Conservation (phyloP, 768 basidiomycete species). For the Pisolithus tinctorius region DNA sequence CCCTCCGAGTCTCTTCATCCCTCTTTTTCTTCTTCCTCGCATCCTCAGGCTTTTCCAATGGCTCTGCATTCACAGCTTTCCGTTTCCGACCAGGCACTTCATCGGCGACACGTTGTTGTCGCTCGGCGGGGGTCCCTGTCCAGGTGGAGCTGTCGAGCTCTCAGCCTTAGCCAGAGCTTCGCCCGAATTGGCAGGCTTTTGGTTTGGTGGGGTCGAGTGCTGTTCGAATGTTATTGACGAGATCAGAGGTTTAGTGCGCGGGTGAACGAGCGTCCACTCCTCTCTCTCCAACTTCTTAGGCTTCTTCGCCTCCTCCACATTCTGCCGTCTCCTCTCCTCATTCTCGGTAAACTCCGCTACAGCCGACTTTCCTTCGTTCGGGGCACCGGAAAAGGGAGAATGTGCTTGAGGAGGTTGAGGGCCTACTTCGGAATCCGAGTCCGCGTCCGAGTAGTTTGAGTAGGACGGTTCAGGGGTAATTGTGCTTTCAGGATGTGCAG, state of each 20-base stretch:
- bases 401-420: slow-evolving; percentile 61
- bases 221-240: slow-evolving; percentile 20
- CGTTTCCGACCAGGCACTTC: slow-evolving; percentile 91
- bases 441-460: slow-evolving; percentile 37
- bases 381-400: slow-evolving; percentile 14
- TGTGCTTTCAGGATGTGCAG: no score
- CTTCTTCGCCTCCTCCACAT: slow-evolving; percentile 71
- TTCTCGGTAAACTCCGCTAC: slow-evolving; percentile 79
- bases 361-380: slow-evolving; percentile 45
- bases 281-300: slow-evolving; percentile 79
- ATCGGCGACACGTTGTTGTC: slow-evolving; percentile 83
- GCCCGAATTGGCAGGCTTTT: slow-evolving; percentile 75
- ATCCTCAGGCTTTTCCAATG: slow-evolving; percentile 29
- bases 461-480: background rate
- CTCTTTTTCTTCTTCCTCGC: slow-evolving; percentile 50
- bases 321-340: slow-evolving; percentile 70
- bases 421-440: slow-evolving; percentile 76
- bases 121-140: slow-evolving; percentile 96
- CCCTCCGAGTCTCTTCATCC: slow-evolving; percentile 63
- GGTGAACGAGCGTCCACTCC: slow-evolving; percentile 93
- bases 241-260: background rate
- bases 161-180: slow-evolving; percentile 36
- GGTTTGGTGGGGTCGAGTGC: slow-evolving; percentile 85
- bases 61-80: slow-evolving; percentile 50
- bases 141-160: slow-evolving; percentile 64